Percentiles rank a stretch among this genome's conserved stretches.
phyloP scores from a whole-genome alignment of 495 filamentous ascomycete species.

The Tetracladium setigerum region DNA sequence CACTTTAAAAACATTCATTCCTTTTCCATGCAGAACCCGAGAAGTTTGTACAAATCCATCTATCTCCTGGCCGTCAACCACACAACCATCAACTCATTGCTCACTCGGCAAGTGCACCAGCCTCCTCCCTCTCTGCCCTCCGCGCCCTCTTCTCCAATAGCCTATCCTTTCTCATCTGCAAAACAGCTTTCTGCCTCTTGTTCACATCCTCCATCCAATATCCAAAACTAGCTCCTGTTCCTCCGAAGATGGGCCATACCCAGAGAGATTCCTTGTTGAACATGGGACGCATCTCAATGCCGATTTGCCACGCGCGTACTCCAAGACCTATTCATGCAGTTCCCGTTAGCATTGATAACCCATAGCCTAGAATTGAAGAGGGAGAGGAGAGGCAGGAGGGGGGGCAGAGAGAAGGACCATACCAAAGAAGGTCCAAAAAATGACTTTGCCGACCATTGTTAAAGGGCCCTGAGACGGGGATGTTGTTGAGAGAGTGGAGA shows the following conservation, averaged over 20 bases:
- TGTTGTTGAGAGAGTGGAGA: conserved; percentile 1
- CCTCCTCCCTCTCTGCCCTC: conserved; percentile 53
- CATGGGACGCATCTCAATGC: conserved; percentile 95
- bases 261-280: conserved; percentile 69
- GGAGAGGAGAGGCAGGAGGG: not conserved
- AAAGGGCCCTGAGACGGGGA: not conserved
- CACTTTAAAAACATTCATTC: too few relatives aligned
- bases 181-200: conserved; percentile 61
- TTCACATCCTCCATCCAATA: conserved; percentile 93
- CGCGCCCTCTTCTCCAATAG: conserved; percentile 85
- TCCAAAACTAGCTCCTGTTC: conserved; percentile 81
- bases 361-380: conserved; percentile 2
- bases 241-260: conserved; percentile 88
- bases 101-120: conserved; percentile 11
- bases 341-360: conserved; percentile 6
- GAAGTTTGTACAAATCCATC: too few relatives aligned
- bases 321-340: conserved; percentile 60
- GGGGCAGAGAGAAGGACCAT: conserved; percentile 27
- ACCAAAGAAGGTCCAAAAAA: conserved; percentile 99
- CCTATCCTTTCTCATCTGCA: conserved; percentile 64
- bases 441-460: conserved; percentile 60
- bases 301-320: conserved; percentile 90
- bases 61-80: too few relatives aligned
- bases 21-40: too few relatives aligned
- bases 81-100: too few relatives aligned